A percentile compares a stretch with the other conserved stretches of the same genome.
Conservation (phyloP, 768 basidiomycete genomes). For the Tubosaeta sp. region DNA sequence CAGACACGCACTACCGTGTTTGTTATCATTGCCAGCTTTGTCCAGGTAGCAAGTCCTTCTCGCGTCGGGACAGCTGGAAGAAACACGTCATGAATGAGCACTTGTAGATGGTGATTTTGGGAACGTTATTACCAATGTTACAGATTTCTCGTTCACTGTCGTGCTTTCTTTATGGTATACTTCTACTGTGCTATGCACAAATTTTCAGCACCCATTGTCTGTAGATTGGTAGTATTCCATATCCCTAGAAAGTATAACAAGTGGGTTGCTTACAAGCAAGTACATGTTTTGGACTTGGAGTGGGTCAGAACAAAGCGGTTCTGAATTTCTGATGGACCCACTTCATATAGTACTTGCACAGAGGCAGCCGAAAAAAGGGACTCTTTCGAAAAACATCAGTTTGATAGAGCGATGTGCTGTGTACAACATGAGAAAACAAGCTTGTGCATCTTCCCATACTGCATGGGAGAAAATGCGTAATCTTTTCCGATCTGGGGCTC, state of each 20-base stretch:
- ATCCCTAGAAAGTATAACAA: background rate
- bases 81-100: constrained; percentile 13
- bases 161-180: background rate
- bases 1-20: constrained; percentile 12
- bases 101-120: background rate
- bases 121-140: background rate
- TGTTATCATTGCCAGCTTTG: constrained; percentile 16
- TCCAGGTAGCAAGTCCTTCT: constrained; percentile 10
- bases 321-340: background rate
- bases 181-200: background rate
- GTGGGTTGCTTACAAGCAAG: background rate
- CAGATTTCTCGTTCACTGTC: too few species aligned
- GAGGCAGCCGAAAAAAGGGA: background rate
- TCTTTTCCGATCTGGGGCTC: too few species aligned
- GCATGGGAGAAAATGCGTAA: background rate
- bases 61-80: constrained; percentile 17
- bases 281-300: background rate
- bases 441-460: background rate
- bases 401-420: background rate
- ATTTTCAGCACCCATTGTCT: background rate
- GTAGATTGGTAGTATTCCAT: background rate
- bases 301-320: background rate
- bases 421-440: background rate
- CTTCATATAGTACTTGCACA: background rate
- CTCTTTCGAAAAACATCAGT: background rate